These are phyloP conservation scores for Elaeagnus macrophylla DNA, from an alignment of 306 rosid species.

Conservation along the genomic window DNA sequence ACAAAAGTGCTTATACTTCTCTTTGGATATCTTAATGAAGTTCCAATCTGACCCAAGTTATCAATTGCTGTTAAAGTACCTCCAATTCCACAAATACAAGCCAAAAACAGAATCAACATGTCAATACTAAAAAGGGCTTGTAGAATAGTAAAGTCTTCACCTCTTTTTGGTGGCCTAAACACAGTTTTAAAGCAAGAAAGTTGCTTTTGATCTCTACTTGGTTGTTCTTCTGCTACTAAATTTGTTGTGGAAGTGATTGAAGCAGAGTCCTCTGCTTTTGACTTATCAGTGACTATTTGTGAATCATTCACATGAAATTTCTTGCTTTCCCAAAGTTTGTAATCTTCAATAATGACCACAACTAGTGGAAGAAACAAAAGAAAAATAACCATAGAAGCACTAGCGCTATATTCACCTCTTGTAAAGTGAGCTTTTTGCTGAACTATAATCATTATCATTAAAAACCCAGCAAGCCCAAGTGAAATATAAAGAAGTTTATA, in stretches of 20 bases:
- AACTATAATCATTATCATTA: constrained; percentile 45
- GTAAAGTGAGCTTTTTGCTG: constrained; percentile 23
- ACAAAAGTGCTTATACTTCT: constrained; percentile 48
- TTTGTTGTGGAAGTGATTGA: too few species aligned
- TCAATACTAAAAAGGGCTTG: constrained; percentile 68
- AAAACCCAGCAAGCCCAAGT: constrained; percentile 54
- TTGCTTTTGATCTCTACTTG: neutral
- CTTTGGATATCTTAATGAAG: constrained; percentile 41
- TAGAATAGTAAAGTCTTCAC: constrained; percentile 54
- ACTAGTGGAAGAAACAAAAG: constrained; percentile 34
- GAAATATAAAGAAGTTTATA: constrained; percentile 44
- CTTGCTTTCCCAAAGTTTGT: constrained; percentile 20
- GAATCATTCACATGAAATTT: neutral
- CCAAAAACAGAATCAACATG: constrained; percentile 41
- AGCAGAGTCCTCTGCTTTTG: neutral
- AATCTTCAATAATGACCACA: constrained; percentile 37
- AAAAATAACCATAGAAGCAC: constrained; percentile 34
- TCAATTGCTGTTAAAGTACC: constrained; percentile 44
- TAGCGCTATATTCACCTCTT: constrained; percentile 23
- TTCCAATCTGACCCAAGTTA: constrained; percentile 35
- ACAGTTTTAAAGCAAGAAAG: constrained; percentile 28
- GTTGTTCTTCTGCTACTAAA: too few species aligned
- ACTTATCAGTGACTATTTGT: constrained; percentile 20
- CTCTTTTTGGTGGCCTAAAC: constrained; percentile 50
- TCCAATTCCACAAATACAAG: constrained; percentile 37